Conservation (phyloP, 225 moss, liverwort and hornwort species). For the Takakia lepidozioides region DNA sequence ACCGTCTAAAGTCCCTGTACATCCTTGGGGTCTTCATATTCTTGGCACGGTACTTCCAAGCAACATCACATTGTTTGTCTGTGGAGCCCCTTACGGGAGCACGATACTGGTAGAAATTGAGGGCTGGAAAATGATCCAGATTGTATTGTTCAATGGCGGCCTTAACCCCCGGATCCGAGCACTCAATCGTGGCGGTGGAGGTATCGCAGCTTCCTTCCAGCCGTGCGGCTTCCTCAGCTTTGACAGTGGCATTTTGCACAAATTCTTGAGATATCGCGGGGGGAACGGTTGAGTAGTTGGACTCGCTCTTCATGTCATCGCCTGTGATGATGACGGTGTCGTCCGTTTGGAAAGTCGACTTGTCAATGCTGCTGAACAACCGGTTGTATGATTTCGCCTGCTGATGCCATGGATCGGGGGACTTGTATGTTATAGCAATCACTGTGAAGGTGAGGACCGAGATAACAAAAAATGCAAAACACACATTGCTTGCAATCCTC, state of each 20-base stretch:
- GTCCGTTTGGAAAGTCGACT: constrained; percentile 55
- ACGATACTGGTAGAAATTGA: constrained; percentile 57
- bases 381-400: constrained; percentile 20
- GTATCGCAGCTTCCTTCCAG: constrained; percentile 19
- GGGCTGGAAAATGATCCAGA: constrained; percentile 40
- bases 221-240: constrained; percentile 10
- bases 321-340: constrained; percentile 78
- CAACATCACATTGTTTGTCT: constrained; percentile 56
- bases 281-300: constrained; percentile 9
- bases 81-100: constrained; percentile 40
- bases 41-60: constrained; percentile 69
- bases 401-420: constrained; percentile 73
- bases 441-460: constrained; percentile 58
- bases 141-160: constrained; percentile 63
- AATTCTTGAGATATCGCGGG: constrained; percentile 21
- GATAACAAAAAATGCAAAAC: constrained; percentile 65
- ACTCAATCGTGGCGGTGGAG: constrained; percentile 26
- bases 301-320: constrained; percentile 35
- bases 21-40: constrained; percentile 62
- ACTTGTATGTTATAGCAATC: constrained; percentile 68
- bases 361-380: constrained; percentile 39
- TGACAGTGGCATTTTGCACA: constrained; percentile 12
- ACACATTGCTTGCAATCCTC: constrained; percentile 57
- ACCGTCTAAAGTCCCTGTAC: constrained; percentile 73
- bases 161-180: constrained; percentile 49